Percentiles rank a stretch among this genome's conserved stretches.
These are phyloP conservation scores for Eutypa lata DNA, from an alignment of 2,329 filamentous ascomycete species.

Conservation along the genomic window DNA sequence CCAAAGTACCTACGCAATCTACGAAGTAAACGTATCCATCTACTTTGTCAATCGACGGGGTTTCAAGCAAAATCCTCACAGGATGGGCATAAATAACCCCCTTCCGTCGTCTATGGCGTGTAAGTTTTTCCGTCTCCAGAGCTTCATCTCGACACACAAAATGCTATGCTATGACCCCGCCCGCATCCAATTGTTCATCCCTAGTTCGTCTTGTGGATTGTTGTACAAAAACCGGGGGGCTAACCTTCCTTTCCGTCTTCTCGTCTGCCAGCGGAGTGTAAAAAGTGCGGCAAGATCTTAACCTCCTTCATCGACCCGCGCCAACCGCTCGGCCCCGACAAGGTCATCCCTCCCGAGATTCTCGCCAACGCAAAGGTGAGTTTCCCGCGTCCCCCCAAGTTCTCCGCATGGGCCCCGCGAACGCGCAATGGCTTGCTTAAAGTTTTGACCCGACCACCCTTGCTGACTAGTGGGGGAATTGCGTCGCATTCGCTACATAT, in stretches of 20 bases:
- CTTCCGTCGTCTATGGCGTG: conserved; percentile 65
- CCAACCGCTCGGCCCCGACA: conserved; percentile 92
- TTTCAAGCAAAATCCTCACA: conserved; percentile 13
- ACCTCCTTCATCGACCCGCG: conserved; percentile 90
- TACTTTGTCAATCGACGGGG: neutral
- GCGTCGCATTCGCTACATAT: neutral
- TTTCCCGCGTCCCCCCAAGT: no score
- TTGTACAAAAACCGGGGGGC: conserved; percentile 12
- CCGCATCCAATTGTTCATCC: neutral
- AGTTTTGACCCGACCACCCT: neutral
- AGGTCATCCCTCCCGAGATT: conserved; percentile 89
- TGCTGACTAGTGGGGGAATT: conserved; percentile 1
- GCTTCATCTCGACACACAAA: conserved; percentile 10
- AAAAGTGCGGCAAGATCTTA: conserved; percentile 94
- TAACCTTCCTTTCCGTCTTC: conserved; percentile 9
- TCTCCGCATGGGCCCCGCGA: no score
- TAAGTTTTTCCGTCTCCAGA: conserved; percentile 43
- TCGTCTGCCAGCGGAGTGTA: conserved; percentile 75
- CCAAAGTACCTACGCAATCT: neutral
- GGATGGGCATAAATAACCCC: conserved; percentile 65
- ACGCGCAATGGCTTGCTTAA: no score
- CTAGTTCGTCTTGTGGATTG: neutral
- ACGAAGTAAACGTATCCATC: no score
- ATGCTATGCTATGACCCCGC: neutral
- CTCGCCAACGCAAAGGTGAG: conserved; percentile 85